These are phyloP conservation scores for Globisporangium heterothallicum DNA, from an alignment of 352 stramenopile species.

Conservation along the genomic window DNA sequence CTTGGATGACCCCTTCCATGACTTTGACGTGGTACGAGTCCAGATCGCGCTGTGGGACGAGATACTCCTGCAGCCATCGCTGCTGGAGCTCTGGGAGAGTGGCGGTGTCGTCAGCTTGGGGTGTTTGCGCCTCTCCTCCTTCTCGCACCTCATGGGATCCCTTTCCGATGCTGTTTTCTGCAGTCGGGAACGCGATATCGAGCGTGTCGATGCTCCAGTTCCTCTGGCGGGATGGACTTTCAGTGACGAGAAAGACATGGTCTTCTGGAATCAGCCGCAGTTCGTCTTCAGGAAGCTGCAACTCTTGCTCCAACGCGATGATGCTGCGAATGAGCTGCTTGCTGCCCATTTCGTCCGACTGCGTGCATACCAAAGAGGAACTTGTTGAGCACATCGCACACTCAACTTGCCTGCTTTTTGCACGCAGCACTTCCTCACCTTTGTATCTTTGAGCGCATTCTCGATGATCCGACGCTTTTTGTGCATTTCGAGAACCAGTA, in stretches of 20 bases:
- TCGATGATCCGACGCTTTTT: conserved; percentile 65
- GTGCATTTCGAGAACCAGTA: conserved; percentile 63
- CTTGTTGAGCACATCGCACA: too few species aligned
- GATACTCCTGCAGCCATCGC: conserved; percentile 11
- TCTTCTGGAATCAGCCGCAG: conserved; percentile 26
- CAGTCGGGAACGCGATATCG: conserved; percentile 22
- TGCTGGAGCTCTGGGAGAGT: background rate
- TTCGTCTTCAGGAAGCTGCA: conserved; percentile 36
- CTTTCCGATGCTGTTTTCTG: background rate
- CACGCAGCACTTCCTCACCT: too few species aligned
- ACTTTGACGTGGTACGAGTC: conserved; percentile 41
- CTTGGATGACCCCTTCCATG: conserved; percentile 28
- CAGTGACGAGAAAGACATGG: conserved; percentile 31
- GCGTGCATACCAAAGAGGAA: background rate
- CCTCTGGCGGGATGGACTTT: conserved; percentile 24
- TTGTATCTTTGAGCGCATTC: conserved; percentile 40
- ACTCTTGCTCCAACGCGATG: conserved; percentile 22
- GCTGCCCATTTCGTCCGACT: conserved; percentile 36
- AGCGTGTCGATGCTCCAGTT: conserved; percentile 46
- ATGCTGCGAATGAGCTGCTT: conserved; percentile 46
- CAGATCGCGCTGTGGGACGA: conserved; percentile 30
- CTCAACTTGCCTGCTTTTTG: too few species aligned
- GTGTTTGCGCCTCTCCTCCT: background rate
- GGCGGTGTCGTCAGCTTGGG: background rate
- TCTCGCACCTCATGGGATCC: too few species aligned